Conservation (phyloP, 108 stramenopile species). For the Aurantiochytrium sp. region DNA sequence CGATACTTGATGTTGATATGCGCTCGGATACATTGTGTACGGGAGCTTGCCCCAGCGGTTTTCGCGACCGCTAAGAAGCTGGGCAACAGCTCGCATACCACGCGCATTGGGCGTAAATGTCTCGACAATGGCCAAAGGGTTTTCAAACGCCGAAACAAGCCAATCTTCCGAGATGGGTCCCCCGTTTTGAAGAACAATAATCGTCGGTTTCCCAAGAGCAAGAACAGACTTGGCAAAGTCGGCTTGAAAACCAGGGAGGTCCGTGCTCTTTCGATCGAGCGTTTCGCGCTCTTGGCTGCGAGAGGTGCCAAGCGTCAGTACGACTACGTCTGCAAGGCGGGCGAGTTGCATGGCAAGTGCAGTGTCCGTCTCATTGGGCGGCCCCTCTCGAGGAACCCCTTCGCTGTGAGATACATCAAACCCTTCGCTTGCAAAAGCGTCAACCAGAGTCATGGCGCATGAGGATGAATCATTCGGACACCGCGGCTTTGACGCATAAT, state of each 20-base stretch:
- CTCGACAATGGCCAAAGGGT: neutral
- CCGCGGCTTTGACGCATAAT: neutral
- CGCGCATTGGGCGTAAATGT: neutral
- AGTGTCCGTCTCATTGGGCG: neutral
- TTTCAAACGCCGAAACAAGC: neutral
- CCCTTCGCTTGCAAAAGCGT: neutral
- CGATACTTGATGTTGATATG: neutral
- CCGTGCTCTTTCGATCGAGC: neutral
- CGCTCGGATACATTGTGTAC: neutral
- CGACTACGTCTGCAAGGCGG: neutral
- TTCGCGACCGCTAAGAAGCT: neutral
- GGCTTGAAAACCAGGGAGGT: neutral
- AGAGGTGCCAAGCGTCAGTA: neutral
- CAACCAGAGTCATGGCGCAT: neutral
- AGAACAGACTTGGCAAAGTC: neutral
- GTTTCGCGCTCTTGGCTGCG: neutral
- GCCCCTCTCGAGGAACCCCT: neutral
- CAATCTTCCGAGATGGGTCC: neutral
- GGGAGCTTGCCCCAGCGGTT: slow-evolving; percentile 4
- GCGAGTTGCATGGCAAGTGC: neutral
- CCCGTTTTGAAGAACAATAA: neutral
- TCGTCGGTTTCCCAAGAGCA: neutral
- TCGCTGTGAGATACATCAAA: neutral
- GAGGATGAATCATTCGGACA: neutral
- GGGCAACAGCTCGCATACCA: neutral